Evolutionary conservation across 352 stramenopile genomes (phyloP).

Genomic region (Phytophthora podocarpi): DNA sequence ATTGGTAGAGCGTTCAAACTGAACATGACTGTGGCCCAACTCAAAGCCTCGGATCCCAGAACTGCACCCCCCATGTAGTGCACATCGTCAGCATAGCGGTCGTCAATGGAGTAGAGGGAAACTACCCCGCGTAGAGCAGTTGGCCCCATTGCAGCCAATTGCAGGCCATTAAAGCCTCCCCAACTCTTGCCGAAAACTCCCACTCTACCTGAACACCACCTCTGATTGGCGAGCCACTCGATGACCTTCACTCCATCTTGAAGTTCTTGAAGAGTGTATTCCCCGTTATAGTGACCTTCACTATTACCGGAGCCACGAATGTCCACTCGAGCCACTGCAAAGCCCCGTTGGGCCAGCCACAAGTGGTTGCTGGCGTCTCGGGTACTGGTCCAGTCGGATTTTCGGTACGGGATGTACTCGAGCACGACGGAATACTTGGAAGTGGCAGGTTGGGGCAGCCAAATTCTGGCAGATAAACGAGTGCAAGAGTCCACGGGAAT

Average conservation of each 20-base stretch:
- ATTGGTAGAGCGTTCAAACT: conserved; percentile 48
- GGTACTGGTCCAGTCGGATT: conserved; percentile 52
- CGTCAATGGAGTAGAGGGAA: conserved; percentile 62
- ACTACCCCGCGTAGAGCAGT: conserved; percentile 48
- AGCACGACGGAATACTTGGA: conserved; percentile 46
- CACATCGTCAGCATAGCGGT: conserved; percentile 57
- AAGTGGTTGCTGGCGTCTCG: conserved; percentile 49
- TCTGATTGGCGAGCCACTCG: conserved; percentile 46
- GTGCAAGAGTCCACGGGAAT: conserved; percentile 32
- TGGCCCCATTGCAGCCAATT: conserved; percentile 46
- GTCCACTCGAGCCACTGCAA: conserved; percentile 55
- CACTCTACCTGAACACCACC: conserved; percentile 48
- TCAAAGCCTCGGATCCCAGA: conserved; percentile 53
- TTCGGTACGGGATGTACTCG: conserved; percentile 63
- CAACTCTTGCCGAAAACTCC: conserved; percentile 62
- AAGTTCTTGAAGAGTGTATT: conserved; percentile 55
- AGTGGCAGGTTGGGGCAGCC: conserved; percentile 30
- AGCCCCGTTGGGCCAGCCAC: conserved; percentile 50
- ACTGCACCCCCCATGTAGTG: conserved; percentile 54
- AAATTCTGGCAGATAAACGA: conserved; percentile 42
- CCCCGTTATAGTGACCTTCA: conserved; percentile 43
- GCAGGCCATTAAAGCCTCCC: conserved; percentile 57
- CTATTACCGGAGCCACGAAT: conserved; percentile 56
- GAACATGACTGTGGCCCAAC: conserved; percentile 59
- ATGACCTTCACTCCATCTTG: conserved; percentile 52